Evolutionary conservation across 2,329 filamentous ascomycete genomes (phyloP), one percentile per base, ranked within the genome.

Genomic region (Thelonectria rubi): DNA sequence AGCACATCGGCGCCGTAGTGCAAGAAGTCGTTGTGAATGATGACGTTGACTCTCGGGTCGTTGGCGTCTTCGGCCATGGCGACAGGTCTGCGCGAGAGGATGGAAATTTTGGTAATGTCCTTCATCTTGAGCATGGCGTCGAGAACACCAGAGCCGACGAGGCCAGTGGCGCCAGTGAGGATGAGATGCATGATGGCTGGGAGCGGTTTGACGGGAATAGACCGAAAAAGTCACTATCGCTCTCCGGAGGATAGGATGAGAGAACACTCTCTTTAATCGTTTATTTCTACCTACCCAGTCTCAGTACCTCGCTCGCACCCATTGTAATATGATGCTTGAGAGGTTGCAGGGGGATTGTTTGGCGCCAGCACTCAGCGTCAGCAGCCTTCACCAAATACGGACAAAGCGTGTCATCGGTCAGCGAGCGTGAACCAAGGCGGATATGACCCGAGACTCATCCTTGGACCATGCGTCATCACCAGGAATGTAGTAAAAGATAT

Each of bases 1-100:
- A 93, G 79, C 2, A 92, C 66, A 0, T 80, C 79, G 0, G 82
- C 68, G 37, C 85, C 82, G 72, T 92, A 93, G 1, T 74, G 78
- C 11, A 78, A 75, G 70, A 91, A 93, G 73, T 93, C 88, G 15
- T 84, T 81, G 71, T 93, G 89, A 17, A 89, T 78, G 64, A 93
- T 88, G 57, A 92, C 86, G 21, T 85, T 83, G 60, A 88, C 82
- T 63, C 89, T 86, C 1, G 82, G 81, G 64, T 91, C 84, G 9
- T 81, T 81, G 26, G 74, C 74, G 17, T 82, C 80, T 12, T 89
- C 84, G n/a, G 84, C 86, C 80, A 90, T 85, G 2, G 82, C 79
- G 1, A 93, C 86, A 0, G 88, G 87, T 14, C 86, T 80, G 14
- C 91, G 83, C 63, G 84, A 87, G 50, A 93, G 82, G 68, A 94